Base-by-base conservation (phyloP, 75 land plant species). In the Sequoiadendron giganteum region DNA sequence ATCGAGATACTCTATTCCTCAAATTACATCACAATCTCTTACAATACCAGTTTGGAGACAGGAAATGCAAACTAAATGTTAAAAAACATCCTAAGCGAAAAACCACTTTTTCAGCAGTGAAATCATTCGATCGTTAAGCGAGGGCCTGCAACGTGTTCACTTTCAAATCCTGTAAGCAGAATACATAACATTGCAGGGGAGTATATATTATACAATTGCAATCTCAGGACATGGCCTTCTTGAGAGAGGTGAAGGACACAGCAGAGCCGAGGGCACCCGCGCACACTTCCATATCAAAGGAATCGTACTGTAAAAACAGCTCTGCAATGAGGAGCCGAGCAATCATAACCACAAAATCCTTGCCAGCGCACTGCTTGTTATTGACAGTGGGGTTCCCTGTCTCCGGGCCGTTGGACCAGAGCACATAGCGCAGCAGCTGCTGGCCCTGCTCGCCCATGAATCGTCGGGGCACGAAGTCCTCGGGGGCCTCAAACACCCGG, bases 391-490 rank as follows among this genome's bases (percentile, higher is more conserved):
- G 95, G 6, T 87, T 34, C 73, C 90, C 95, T 21, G 94, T 92
- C 89, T 97, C 95, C 2, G 94, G 95, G 43, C 99, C 99, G 21
- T 96, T 97, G 14, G 99, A 97, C 99, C 99, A 97, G 88, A 89
- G 88, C 79, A 97, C 61, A 78, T 93, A 91, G 54, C 89, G 76
- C 52, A 97, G 88, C 34, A 96, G 91, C 88, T 92, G 88, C 58
- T 73, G 84, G 7, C 99, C 99, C 25, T 89, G 87, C 15, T 90
- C 91, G 0, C 92, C 94, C 55, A 89, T 55, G 91, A 98, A 98
- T 48, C 99, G 86, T 8, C 91, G 88, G 39, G 95, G 86, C 14
- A 85, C 70, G 87, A 96, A 96, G 40, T 86, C 75, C 28, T 93
- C 93, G 13, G 98, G 94, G 15, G 84, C 85, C 6, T 90, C 90